Percentiles rank a stretch among this genome's conserved stretches.
Evolutionary conservation across 371 early-diverging fungal genomes (phyloP).

Genomic region (Mucor indicus): DNA sequence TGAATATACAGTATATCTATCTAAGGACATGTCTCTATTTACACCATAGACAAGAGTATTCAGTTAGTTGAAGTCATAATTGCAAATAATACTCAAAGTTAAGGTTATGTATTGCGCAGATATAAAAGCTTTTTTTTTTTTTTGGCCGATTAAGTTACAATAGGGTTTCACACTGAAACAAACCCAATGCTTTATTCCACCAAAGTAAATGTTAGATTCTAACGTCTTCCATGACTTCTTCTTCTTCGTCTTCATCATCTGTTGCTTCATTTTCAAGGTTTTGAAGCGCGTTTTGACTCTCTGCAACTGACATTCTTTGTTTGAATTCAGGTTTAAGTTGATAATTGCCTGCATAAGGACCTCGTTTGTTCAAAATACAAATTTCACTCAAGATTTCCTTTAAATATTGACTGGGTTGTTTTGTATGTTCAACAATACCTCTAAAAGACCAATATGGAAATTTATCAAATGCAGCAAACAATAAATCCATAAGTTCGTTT

Average conservation of each 20-base stretch:
- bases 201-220: constrained; percentile 18
- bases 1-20: too few relatives aligned
- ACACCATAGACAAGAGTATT: too few relatives aligned
- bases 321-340: constrained; percentile 84
- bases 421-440: constrained; percentile 77
- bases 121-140: too few relatives aligned
- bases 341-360: constrained; percentile 80
- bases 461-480: constrained; percentile 81
- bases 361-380: constrained; percentile 78
- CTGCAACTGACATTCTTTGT: constrained; percentile 44
- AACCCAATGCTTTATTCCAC: too few relatives aligned
- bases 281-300: constrained; percentile 30
- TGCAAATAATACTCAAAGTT: too few relatives aligned
- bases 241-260: constrained; percentile 40
- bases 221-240: constrained; percentile 50
- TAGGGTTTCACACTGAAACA: too few relatives aligned
- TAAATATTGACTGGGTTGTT: constrained; percentile 77
- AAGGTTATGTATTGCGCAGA: too few relatives aligned
- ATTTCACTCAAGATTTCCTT: constrained; percentile 85
- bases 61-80: too few relatives aligned
- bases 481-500: constrained; percentile 78
- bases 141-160: too few relatives aligned
- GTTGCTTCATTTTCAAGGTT: constrained; percentile 15
- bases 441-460: constrained; percentile 86
- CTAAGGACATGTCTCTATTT: too few relatives aligned